Evolutionary conservation across 805 yeast species (phyloP).

Genomic region (Schizosaccharomyces cryophilus): DNA sequence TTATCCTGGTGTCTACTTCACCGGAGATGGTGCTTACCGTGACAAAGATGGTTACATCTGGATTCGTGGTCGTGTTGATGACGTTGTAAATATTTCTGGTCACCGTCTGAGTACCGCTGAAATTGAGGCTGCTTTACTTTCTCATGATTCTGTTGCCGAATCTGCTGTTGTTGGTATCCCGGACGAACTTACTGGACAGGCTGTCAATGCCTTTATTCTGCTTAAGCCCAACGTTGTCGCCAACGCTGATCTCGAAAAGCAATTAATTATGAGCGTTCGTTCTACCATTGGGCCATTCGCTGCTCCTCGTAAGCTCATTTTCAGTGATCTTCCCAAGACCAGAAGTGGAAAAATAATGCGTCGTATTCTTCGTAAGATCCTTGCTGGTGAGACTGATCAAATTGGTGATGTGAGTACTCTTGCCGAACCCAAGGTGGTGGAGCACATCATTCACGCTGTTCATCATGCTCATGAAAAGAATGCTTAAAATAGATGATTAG

Average conservation of each 20-base stretch:
- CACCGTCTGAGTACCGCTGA: slow-evolving; percentile 97
- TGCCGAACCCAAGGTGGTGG: slow-evolving; percentile 67
- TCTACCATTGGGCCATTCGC: slow-evolving; percentile 83
- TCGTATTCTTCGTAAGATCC: slow-evolving; percentile 81
- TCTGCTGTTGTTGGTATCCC: slow-evolving; percentile 89
- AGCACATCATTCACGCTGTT: slow-evolving; percentile 46
- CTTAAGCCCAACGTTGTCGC: slow-evolving; percentile 29
- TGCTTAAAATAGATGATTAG: background rate
- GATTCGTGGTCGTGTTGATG: slow-evolving; percentile 97
- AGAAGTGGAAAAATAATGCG: slow-evolving; percentile 98
- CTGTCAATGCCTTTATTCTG: slow-evolving; percentile 83
- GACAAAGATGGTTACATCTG: slow-evolving; percentile 91
- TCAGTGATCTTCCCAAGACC: slow-evolving; percentile 88
- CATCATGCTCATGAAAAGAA: slow-evolving; percentile 11
- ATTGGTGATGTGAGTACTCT: slow-evolving; percentile 81
- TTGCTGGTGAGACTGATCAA: slow-evolving; percentile 75
- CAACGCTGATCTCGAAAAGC: slow-evolving; percentile 27
- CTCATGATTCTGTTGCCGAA: slow-evolving; percentile 63
- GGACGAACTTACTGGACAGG: slow-evolving; percentile 94
- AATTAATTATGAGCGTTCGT: slow-evolving; percentile 68
- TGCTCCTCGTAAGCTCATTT: slow-evolving; percentile 74
- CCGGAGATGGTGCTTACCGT: slow-evolving; percentile 97
- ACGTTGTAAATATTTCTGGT: slow-evolving; percentile 92
- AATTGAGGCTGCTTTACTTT: slow-evolving; percentile 75
- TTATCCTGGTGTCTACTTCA: slow-evolving; percentile 79